Percentiles rank a stretch among this genome's conserved stretches.
phyloP scores from a whole-genome alignment of 2,329 filamentous ascomycete genomes.

The Xylaria sp. region DNA sequence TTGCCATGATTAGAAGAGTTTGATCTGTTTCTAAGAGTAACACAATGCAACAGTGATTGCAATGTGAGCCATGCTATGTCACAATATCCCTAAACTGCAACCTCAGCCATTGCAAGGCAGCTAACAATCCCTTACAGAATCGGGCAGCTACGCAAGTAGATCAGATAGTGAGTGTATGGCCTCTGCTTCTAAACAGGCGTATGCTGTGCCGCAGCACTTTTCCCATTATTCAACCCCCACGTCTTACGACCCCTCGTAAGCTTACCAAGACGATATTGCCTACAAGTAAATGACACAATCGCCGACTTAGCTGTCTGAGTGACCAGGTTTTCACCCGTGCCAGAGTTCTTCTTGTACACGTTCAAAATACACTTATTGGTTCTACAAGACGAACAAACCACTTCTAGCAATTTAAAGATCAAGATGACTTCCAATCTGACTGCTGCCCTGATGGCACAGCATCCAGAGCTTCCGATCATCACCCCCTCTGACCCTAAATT shows the following conservation, averaged over 20 bases:
- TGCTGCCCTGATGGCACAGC: conserved; percentile 6
- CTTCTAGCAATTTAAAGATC: neutral
- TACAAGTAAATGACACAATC: neutral
- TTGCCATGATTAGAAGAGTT: too few species aligned
- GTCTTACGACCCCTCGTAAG: neutral
- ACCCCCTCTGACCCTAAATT: conserved; percentile 29
- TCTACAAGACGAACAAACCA: neutral
- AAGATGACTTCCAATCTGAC: conserved; percentile 15
- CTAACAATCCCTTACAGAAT: too few species aligned
- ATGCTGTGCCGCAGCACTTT: neutral
- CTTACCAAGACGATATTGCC: neutral
- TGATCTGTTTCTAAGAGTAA: too few species aligned
- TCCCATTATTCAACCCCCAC: neutral
- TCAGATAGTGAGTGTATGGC: neutral
- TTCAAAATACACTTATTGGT: neutral
- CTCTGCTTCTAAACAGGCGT: neutral
- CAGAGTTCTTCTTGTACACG: neutral
- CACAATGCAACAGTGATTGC: too few species aligned
- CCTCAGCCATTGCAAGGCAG: too few species aligned
- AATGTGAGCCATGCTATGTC: too few species aligned
- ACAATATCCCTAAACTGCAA: too few species aligned
- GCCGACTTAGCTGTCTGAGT: neutral
- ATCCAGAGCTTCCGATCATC: conserved; percentile 21
- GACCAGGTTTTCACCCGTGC: neutral
- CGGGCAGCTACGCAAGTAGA: neutral